Evolutionary conservation across 2,329 filamentous ascomycete genomes (phyloP), one percentile per base, ranked within the genome.

Genomic region (Alternaria dauci): DNA sequence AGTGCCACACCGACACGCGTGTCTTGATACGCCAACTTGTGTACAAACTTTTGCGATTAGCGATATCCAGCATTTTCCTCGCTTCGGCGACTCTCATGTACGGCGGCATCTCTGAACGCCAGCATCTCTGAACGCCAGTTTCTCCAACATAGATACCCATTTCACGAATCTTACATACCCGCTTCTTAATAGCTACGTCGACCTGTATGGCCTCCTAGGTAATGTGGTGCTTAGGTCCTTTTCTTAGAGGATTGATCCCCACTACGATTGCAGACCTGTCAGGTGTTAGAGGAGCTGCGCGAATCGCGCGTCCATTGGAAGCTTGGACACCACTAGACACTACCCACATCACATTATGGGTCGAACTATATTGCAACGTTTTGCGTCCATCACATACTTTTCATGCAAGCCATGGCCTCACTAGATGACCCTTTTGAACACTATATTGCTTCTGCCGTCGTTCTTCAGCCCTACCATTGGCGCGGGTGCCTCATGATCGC

Each of bases 61-160:
- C 54, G 44, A 50, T 50, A 51, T 53, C 18, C 42, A 38, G 55
- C 48, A 51, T 57, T n/a, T 39, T 39, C 20, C 26, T 36, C 46
- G 32, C 46, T 52, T 53, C 26, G 30, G 47, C 39, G 20, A 52
- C 18, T 6, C 23, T 32, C 47, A 42, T 57, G 26, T 51, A 51
- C 54, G 54, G 32, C 51, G 30, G 39, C 50, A 28, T 55, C 47
- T 55, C 20, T 39, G n/a, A 14, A 28, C 39, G 28, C 39, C 55
- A 52, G 32, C 50, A 28, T 55, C 47, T 55, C 20, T 39, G n/a
- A 14, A 28, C 39, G 28, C 39, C 55, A 52, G 32, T 43, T 44
- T 52, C 32, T 52, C 23, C 25, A 39, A 51, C 41, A 58, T 58
- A 58, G 55, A 58, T 58, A 58, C 55, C 55, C 55, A 42, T 36